Conservation (phyloP, 768 basidiomycete genomes). For the Psilocybe sp. region DNA sequence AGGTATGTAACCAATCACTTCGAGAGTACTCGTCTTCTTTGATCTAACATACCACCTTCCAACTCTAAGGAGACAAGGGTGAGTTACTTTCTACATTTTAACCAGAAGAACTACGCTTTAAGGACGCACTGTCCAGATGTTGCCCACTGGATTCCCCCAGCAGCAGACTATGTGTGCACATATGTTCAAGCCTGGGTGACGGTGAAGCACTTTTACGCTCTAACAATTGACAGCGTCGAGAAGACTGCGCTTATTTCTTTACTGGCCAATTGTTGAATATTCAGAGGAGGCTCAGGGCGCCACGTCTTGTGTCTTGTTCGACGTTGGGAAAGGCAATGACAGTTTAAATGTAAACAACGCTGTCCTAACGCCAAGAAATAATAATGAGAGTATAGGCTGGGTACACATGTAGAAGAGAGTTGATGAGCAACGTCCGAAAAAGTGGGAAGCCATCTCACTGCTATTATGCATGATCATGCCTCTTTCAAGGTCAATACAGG, state of each 20-base stretch:
- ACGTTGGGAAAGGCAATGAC: no score
- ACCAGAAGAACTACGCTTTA: background rate
- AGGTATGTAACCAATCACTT: slow-evolving; percentile 19
- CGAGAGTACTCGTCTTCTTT: background rate
- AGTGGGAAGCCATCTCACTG: no score
- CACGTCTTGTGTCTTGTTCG: no score
- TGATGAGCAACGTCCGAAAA: no score
- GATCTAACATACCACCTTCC: background rate
- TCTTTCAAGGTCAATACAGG: no score
- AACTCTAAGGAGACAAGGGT: slow-evolving; percentile 38
- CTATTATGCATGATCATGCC: no score
- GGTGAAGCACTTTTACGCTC: slow-evolving; percentile 44
- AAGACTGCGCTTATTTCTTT: slow-evolving; percentile 39
- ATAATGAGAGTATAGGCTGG: no score
- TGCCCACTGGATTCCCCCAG: slow-evolving; percentile 43
- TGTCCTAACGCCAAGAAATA: no score
- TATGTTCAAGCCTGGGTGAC: slow-evolving; percentile 50
- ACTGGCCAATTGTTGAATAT: slow-evolving; percentile 30
- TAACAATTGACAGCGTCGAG: slow-evolving; percentile 47
- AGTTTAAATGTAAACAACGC: no score
- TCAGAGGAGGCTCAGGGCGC: no score
- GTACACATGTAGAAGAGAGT: no score
- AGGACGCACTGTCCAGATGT: slow-evolving; percentile 25
- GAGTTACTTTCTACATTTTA: slow-evolving; percentile 1
- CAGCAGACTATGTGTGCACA: slow-evolving; percentile 42